A percentile compares a stretch with the other conserved stretches of the same genome.
phyloP scores from a whole-genome alignment of 257 asterid genomes.

The Solanum rostratum region DNA sequence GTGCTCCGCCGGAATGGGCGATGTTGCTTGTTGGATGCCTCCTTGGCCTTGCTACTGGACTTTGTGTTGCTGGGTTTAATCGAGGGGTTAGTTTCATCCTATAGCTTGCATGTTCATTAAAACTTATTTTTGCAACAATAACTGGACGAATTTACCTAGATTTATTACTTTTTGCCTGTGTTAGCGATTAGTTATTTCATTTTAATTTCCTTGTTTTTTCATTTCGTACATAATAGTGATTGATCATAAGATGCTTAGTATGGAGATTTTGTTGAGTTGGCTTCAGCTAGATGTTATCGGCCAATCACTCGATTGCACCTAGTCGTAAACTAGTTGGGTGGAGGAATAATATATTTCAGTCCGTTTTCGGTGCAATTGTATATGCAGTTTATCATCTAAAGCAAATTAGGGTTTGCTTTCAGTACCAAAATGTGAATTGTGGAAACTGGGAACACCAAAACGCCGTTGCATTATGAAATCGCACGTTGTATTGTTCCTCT shows the following conservation, averaged over 20 bases:
- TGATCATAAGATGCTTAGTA: not conserved
- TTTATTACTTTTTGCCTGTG: not conserved
- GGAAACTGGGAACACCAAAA: not conserved
- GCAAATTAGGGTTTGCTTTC: not conserved
- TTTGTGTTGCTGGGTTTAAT: constrained; percentile 83
- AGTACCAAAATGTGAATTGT: not conserved
- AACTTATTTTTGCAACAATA: not conserved
- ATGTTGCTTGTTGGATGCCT: constrained; percentile 84
- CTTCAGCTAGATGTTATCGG: not conserved
- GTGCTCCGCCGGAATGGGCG: constrained; percentile 99
- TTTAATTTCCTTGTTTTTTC: not conserved
- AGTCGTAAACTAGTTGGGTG: not conserved
- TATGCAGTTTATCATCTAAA: not conserved
- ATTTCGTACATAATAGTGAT: not conserved
- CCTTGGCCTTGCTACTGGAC: constrained; percentile 92
- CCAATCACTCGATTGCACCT: not conserved
- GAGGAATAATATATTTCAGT: not conserved
- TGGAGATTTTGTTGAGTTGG: not conserved
- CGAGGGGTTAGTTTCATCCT: constrained; percentile 68
- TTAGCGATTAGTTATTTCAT: not conserved
- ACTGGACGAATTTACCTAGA: not conserved
- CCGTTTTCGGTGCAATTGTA: not conserved
- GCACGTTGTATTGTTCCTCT: not conserved
- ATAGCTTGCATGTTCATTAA: not conserved
- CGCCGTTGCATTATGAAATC: not conserved